Conservation (phyloP, 2,329 filamentous ascomycete species). For the Cladosporium austrohemisphaericum region DNA sequence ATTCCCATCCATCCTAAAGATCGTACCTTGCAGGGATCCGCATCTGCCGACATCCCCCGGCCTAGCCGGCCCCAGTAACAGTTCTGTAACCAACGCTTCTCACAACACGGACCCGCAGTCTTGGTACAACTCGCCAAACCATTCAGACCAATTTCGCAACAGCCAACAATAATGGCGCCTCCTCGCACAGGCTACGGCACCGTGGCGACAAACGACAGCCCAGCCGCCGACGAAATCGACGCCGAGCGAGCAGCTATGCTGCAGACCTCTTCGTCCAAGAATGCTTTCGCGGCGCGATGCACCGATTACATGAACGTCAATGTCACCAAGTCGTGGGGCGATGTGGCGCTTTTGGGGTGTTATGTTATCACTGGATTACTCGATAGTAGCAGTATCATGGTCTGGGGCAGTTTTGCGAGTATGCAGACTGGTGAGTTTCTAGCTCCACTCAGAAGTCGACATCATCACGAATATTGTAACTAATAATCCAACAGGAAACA, state of each 20-base stretch:
- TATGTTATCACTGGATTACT: conserved; percentile 75
- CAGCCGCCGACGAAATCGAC: background rate
- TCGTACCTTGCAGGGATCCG: conserved; percentile 3
- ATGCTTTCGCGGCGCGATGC: conserved; percentile 1
- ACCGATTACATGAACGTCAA: conserved; percentile 41
- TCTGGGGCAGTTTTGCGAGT: conserved; percentile 76
- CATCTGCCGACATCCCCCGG: background rate
- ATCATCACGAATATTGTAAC: too few relatives aligned
- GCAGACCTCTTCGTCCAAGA: background rate
- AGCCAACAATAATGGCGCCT: background rate
- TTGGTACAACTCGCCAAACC: background rate
- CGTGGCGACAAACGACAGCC: background rate
- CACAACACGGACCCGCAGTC: background rate
- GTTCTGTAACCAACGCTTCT: background rate
- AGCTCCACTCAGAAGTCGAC: background rate
- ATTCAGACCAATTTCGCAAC: background rate
- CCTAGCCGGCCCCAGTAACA: background rate
- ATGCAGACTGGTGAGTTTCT: conserved; percentile 68
- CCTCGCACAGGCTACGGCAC: conserved; percentile 6
- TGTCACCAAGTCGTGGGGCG: conserved; percentile 60
- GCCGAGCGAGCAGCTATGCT: conserved; percentile 11
- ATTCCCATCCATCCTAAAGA: too few relatives aligned
- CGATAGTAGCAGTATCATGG: conserved; percentile 71
- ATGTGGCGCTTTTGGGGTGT: conserved; percentile 66
- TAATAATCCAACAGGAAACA: conserved; percentile 53